A percentile compares a stretch with the other conserved stretches of the same genome.
Evolutionary conservation across 768 basidiomycete species (phyloP).

Genomic region (Tylopilus vinaceipallidus): DNA sequence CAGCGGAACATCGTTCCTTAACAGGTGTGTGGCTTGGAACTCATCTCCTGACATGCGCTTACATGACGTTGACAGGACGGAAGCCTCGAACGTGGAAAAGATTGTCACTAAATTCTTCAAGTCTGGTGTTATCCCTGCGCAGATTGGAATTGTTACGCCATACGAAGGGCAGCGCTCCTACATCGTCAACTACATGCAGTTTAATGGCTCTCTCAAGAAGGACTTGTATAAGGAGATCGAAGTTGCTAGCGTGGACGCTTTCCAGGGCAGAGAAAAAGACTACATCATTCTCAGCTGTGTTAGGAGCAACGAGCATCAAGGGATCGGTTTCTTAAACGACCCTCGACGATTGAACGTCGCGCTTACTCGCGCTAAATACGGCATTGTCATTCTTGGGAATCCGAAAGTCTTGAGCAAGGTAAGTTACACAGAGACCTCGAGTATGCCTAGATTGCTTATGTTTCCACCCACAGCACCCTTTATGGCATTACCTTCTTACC

Average conservation of each 20-base stretch:
- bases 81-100: slow-evolving; percentile 99
- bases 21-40: slow-evolving; percentile 50
- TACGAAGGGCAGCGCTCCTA: slow-evolving; percentile 99
- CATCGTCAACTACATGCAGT: slow-evolving; percentile 99
- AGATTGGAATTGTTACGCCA: slow-evolving; percentile 98
- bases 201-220: slow-evolving; percentile 99
- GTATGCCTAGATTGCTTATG: slow-evolving; percentile 12
- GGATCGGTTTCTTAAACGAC: slow-evolving; percentile 98
- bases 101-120: slow-evolving; percentile 99
- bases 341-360: slow-evolving; percentile 96
- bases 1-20: slow-evolving; percentile 97
- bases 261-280: slow-evolving; percentile 99
- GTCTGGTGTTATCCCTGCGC: slow-evolving; percentile 90
- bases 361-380: slow-evolving; percentile 95
- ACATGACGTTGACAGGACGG: slow-evolving; percentile 60
- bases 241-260: slow-evolving; percentile 97
- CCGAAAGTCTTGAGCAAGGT: slow-evolving; percentile 99
- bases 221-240: slow-evolving; percentile 99
- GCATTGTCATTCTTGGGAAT: slow-evolving; percentile 99
- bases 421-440: slow-evolving; percentile 18
- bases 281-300: slow-evolving; percentile 99
- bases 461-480: slow-evolving; percentile 67
- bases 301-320: slow-evolving; percentile 98
- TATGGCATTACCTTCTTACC: slow-evolving; percentile 97
- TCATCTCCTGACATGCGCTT: not conserved